Base-by-base conservation (phyloP, 805 yeast genomes). In the Starmerella sp. region DNA sequence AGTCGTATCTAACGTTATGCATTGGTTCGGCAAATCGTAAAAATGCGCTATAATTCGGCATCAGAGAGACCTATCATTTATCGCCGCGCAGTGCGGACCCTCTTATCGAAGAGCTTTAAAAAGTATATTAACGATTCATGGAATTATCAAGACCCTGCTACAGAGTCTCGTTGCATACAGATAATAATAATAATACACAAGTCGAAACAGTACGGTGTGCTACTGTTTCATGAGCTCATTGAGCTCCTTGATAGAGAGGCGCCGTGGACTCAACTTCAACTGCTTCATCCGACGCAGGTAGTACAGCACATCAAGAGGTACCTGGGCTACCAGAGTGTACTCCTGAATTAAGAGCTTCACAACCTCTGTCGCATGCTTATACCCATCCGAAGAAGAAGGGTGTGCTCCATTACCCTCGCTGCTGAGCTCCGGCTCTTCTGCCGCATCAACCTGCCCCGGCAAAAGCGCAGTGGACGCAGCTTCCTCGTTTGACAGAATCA, bases 331-430 rank as follows among this genome's bases (percentile, higher is more conserved):
- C 55, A 85, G 86, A 59, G 85, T 90, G 66, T 86, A 89, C 57
- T 81, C 76, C 56, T 86, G 86, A 59, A 93, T 89, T 67, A 93
- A 73, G 59, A 81, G 80, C 67, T 87, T 86, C 37, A 93, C 83
- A 35, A 89, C 91, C 67, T 91, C 97, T 65, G 93, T 90, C 0
- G 95, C 95, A 60, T 88, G 73, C 65, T 90, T 86, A 66, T 90
- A 89, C 13, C 51, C 43, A 4, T 38, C 51, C 6, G 60, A 29
- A 1, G 52, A 15, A 5, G 42, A 5, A 8, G 52, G 11, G 5
- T 31, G 14, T 2, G 35, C 39, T 5, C 14, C 41, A n/a, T 36
- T 44, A 1, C 46, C 44, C 14, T 31, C 39, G 4, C 30, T 17
- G 22, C 39, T 47, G n/a, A 22, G 22, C 41, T 32, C 48, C 1